Conservation (phyloP, 768 basidiomycete species). For the Obba rivulosa region DNA sequence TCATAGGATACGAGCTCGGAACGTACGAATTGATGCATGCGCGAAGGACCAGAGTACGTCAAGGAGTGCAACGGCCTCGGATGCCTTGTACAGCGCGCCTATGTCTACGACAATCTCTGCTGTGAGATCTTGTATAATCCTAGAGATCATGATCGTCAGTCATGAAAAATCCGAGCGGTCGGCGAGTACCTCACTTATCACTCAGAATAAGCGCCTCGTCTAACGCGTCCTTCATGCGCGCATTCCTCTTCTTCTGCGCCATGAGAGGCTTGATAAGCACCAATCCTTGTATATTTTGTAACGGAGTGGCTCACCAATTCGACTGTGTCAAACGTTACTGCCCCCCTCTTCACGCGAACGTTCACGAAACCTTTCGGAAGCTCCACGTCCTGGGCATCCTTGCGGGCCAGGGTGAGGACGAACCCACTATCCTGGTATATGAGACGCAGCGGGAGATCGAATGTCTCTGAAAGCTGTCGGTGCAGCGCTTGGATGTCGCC, state of each 20-base stretch:
- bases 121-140: slow-evolving; percentile 77
- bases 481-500: slow-evolving; percentile 77
- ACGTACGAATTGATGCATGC: slow-evolving; percentile 72
- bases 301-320: slow-evolving; percentile 81
- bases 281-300: no score
- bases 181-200: slow-evolving; percentile 49
- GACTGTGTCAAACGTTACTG: slow-evolving; percentile 72
- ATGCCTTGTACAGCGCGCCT: slow-evolving; percentile 82
- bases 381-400: slow-evolving; percentile 52
- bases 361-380: slow-evolving; percentile 73
- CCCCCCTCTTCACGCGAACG: slow-evolving; percentile 56
- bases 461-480: slow-evolving; percentile 50
- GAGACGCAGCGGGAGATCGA: slow-evolving; percentile 60
- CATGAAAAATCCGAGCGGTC: background rate
- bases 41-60: slow-evolving; percentile 93
- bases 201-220: slow-evolving; percentile 86
- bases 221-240: slow-evolving; percentile 85
- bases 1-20: background rate
- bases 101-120: slow-evolving; percentile 63
- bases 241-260: slow-evolving; percentile 77
- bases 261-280: background rate
- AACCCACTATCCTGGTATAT: slow-evolving; percentile 74
- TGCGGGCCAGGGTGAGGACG: slow-evolving; percentile 59
- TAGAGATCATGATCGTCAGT: slow-evolving; percentile 20
- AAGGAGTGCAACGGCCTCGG: slow-evolving; percentile 86